Base-by-base conservation (phyloP, 2,329 filamentous ascomycete species). In the Phyllosticta citrichinensis region DNA sequence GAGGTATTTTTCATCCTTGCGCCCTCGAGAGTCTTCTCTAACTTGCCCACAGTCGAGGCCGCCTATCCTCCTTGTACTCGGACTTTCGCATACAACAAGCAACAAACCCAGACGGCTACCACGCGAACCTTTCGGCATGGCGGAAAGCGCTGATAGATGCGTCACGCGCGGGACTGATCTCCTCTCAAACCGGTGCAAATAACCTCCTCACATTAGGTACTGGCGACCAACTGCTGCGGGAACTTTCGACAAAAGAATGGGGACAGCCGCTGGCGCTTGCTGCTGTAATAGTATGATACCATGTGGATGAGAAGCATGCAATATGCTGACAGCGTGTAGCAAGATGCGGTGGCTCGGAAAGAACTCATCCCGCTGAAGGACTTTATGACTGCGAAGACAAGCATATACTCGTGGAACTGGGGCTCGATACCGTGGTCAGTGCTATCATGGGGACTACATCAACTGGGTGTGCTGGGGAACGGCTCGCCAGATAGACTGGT, bases 1-100 rank as follows among this genome's bases (percentile, higher is more conserved):
- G 67, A 78, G 75, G 77, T 79, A 69, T 40, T 61, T 27, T 62
- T 22, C 9, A 3, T 5, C 12, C 2, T 27, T 11, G 11, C 22
- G 24, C 22, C 20, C 10, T 22, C 22, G 22, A 19, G 25, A 22
- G 1, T 40, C 40, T 30, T 20, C 19, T 33, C 19, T 62, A 12
- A 62, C 60, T 25, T 22, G 5, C 52, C 22, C 17, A 52, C 64
- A 74, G 72, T 65, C 91, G 87, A 76, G 83, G 86, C 64, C 88
- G 91, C 56, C 81, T 96, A 12, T 86, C 89, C 12, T 92, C 91
- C 5, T 84, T 96, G 54, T 96, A 95, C 76, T 92, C 91, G 55
- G 91, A 96, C 72, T 96, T 96, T 70, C 80, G 84, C 47, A 75
- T 83, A 5, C 90, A 93, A 66, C 82, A 82, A 67, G 83, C 82